Conservation (phyloP, 306 rosid genomes). For the Dryas alaskensis region DNA sequence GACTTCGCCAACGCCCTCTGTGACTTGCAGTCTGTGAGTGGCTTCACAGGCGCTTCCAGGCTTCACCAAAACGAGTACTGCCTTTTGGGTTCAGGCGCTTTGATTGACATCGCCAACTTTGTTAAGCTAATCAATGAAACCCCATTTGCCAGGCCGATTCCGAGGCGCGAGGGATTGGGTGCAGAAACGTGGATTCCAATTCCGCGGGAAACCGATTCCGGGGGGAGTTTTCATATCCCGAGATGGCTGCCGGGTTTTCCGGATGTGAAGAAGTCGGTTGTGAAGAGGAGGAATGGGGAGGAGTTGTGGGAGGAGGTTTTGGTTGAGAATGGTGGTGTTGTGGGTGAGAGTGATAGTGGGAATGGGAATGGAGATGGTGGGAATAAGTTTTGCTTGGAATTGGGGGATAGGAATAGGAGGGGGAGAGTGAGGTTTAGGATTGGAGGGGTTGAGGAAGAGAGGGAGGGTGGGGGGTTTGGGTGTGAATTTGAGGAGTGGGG, state of each 20-base stretch:
- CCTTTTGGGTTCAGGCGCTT: slow-evolving; percentile 41
- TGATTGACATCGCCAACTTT: slow-evolving; percentile 47
- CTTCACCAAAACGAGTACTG: slow-evolving; percentile 23
- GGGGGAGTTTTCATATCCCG: slow-evolving; percentile 40
- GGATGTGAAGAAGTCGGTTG: slow-evolving; percentile 9
- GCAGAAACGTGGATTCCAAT: neutral
- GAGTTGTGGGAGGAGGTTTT: slow-evolving; percentile 55
- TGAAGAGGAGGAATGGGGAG: slow-evolving; percentile 49
- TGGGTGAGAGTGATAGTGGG: slow-evolving; percentile 38
- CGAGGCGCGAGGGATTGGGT: slow-evolving; percentile 14
- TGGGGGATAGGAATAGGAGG: slow-evolving; percentile 27
- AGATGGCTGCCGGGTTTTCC: slow-evolving; percentile 71
- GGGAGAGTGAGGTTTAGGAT: slow-evolving; percentile 55
- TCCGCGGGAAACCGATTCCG: neutral
- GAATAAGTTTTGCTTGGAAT: neutral
- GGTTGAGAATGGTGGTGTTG: slow-evolving; percentile 35
- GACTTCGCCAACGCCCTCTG: slow-evolving; percentile 64
- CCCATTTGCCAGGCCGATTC: slow-evolving; percentile 55
- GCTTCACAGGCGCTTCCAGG: slow-evolving; percentile 48
- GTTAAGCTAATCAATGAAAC: slow-evolving; percentile 30
- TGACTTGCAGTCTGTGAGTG: slow-evolving; percentile 42
- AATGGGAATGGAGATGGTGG: neutral
- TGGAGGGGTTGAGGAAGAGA: slow-evolving; percentile 25
- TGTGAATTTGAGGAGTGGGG: slow-evolving; percentile 33
- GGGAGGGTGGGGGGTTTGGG: slow-evolving; percentile 24